A percentile compares a stretch with the other conserved stretches of the same genome.
These are phyloP conservation scores for Didymella keratinophila DNA, from an alignment of 2,329 filamentous ascomycete species.

Conservation along the genomic window DNA sequence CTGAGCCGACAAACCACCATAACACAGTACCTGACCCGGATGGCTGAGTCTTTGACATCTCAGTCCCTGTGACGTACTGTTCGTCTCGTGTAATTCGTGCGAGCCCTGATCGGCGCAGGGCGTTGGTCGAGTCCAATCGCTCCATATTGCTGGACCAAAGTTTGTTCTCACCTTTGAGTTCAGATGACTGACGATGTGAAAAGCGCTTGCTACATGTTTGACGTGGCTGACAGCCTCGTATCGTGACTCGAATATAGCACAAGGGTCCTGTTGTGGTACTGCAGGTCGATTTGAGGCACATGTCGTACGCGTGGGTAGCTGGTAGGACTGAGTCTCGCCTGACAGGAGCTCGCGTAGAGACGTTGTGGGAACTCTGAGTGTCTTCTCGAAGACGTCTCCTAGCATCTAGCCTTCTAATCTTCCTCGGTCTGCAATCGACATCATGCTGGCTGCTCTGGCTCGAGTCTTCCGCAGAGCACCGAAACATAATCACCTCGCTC, in stretches of 20 bases:
- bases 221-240: not conserved
- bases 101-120: not conserved
- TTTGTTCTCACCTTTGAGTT: not conserved
- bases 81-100: not conserved
- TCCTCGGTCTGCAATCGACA: not conserved
- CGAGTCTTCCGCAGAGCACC: slow-evolving; percentile 17
- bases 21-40: not conserved
- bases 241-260: not conserved
- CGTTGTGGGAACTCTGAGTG: too few relatives aligned
- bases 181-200: not conserved
- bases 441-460: not conserved
- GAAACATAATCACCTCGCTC: slow-evolving; percentile 20
- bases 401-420: not conserved
- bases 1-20: not conserved
- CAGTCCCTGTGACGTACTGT: not conserved
- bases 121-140: not conserved
- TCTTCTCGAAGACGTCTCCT: not conserved
- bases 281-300: not conserved
- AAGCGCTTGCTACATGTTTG: slow-evolving; percentile 3
- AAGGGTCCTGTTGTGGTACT: not conserved
- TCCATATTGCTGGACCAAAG: not conserved
- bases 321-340: not conserved
- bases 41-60: not conserved
- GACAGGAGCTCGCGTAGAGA: not conserved
- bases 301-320: not conserved